These are phyloP conservation scores for Physaria fendleri DNA, from an alignment of 345 rosid species.

Conservation along the genomic window DNA sequence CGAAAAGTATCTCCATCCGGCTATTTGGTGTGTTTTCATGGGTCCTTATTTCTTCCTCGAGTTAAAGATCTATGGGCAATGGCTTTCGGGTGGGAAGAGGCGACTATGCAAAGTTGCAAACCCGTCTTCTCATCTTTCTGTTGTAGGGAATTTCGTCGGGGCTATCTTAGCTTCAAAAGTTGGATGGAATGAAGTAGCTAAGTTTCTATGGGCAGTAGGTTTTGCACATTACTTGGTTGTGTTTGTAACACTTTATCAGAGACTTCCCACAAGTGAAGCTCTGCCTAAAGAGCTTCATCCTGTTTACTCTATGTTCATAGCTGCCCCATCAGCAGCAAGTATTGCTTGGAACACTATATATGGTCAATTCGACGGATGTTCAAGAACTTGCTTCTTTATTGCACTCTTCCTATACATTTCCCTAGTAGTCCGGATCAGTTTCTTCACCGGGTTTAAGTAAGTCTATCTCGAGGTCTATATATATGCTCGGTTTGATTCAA, in stretches of 20 bases:
- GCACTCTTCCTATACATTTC: constrained; percentile 79
- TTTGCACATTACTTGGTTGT: constrained; percentile 89
- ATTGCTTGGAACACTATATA: constrained; percentile 88
- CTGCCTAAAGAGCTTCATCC: constrained; percentile 93
- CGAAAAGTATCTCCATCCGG: constrained; percentile 46
- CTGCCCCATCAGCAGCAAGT: constrained; percentile 95
- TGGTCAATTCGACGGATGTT: constrained; percentile 63
- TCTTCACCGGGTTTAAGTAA: constrained; percentile 95
- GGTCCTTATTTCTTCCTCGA: constrained; percentile 76
- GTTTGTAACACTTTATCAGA: constrained; percentile 83
- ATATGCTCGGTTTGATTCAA: neutral
- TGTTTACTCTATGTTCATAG: constrained; percentile 95
- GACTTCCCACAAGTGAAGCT: constrained; percentile 88
- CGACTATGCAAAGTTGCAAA: constrained; percentile 95
- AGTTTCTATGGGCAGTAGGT: constrained; percentile 91
- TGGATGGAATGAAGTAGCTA: constrained; percentile 80
- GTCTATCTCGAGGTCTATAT: neutral
- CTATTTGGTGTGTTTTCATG: constrained; percentile 75
- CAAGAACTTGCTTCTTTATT: constrained; percentile 82
- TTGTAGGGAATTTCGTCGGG: constrained; percentile 91
- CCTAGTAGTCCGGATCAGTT: constrained; percentile 68
- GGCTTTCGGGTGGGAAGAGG: constrained; percentile 90
- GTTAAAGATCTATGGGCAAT: constrained; percentile 91
- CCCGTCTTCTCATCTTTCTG: constrained; percentile 88
- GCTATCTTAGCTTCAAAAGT: constrained; percentile 83